Base-by-base conservation (phyloP, 2,329 filamentous ascomycete genomes). In the Diaporthe vaccinii region DNA sequence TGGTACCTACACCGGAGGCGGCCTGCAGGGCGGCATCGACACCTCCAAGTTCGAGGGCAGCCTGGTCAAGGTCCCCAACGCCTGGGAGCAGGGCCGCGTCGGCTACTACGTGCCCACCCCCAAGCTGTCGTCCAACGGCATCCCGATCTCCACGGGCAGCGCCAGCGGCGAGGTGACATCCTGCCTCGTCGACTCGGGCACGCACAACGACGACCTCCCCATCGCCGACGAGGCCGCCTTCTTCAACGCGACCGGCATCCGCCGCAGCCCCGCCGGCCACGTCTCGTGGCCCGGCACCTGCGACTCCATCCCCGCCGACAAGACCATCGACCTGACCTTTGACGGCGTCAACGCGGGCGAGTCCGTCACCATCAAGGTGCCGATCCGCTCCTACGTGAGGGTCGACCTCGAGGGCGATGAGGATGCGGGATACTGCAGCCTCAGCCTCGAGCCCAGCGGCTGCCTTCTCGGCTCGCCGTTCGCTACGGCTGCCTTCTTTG, bases 401-500 rank as follows among this genome's bases (percentile, higher is more conserved):
- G 1, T 39, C 62, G 8, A 14, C 31, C 15, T 68, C 14, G 74
- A 74, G 4, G 72, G 74, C 15, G 76, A 73, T 55, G 41, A 74
- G n/a, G 49, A 75, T 28, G 74, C 73, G 9, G 78, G 78, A 31
- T 75, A 80, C 41, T 82, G 82, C 75, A 58, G 76, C 70, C 75
- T 84, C 25, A 80, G 79, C 59, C 58, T 84, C n/a, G 77, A 80
- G 39, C 59, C 76, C 25, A 76, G 78, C 6, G 78, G 77, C 1
- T 84, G 83, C 72, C 76, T 78, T 1, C 79, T 84, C 10, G 81
- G 79, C 20, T 80, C 81, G 10, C 80, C 83, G 0, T 84, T 84
- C 75, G 77, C 78, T 28, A 80, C 79, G 0, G 80, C 77, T 2
- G 79, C 79, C 6, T 83, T 83, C 78, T 79, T 83, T 31, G 82